Evolutionary conservation across 768 basidiomycete genomes (phyloP).

Genomic region (Podaxis pistillaris): DNA sequence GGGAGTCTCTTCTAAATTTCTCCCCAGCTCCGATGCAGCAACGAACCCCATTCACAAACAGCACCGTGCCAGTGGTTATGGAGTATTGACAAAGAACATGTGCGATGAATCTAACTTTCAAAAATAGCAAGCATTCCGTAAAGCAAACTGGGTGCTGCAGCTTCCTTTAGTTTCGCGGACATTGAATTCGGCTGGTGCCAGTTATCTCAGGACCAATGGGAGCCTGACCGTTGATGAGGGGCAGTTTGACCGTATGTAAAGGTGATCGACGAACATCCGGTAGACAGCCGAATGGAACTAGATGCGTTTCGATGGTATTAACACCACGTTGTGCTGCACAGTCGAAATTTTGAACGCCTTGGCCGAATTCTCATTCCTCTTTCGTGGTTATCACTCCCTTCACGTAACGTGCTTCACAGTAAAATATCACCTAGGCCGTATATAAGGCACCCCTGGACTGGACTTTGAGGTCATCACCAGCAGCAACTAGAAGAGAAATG

Average conservation of each 20-base stretch:
- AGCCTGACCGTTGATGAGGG: slow-evolving; percentile 4
- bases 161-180: slow-evolving; percentile 13
- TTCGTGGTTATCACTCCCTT: slow-evolving; percentile 10
- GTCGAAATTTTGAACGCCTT: slow-evolving; percentile 12
- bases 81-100: slow-evolving; percentile 3
- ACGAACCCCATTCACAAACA: not conserved
- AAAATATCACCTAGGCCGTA: not conserved
- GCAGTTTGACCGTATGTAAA: slow-evolving; percentile 11
- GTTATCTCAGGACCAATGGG: slow-evolving; percentile 11
- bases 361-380: not conserved
- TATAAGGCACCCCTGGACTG: slow-evolving; percentile 2
- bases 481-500: slow-evolving; percentile 1
- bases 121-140: slow-evolving; percentile 11
- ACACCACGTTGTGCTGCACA: slow-evolving; percentile 15
- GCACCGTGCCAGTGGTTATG: not conserved
- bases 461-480: not conserved
- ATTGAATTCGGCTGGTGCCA: slow-evolving; percentile 14
- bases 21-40: not conserved
- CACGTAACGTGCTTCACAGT: not conserved
- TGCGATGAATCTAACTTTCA: not conserved
- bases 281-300: slow-evolving; percentile 12
- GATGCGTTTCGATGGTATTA: slow-evolving; percentile 13
- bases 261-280: slow-evolving; percentile 10
- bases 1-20: too few species aligned
- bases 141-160: not conserved